These are phyloP conservation scores for Bacidia rubella DNA, from an alignment of 495 filamentous ascomycete genomes.

Conservation along the genomic window DNA sequence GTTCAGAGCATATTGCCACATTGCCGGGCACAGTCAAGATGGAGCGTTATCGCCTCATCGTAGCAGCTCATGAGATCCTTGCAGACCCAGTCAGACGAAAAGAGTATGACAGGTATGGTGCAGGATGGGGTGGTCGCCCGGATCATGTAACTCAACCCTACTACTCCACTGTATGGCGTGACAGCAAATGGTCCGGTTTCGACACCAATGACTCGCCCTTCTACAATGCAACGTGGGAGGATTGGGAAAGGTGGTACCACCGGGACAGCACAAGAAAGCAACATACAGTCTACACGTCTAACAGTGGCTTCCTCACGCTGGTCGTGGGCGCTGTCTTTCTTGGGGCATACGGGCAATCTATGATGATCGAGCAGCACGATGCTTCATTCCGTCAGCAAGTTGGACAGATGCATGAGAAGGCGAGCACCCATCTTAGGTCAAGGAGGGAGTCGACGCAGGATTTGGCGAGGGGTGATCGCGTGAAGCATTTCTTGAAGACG, in stretches of 20 bases:
- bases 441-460: constrained; percentile 37
- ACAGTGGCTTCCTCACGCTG: constrained; percentile 57
- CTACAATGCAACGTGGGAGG: constrained; percentile 91
- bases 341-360: constrained; percentile 54
- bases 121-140: constrained; percentile 56
- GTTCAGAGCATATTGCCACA: constrained; percentile 30
- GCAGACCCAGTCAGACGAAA: constrained; percentile 63
- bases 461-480: constrained; percentile 41
- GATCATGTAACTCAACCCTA: constrained; percentile 16
- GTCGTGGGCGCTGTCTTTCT: constrained; percentile 51
- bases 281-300: constrained; percentile 54
- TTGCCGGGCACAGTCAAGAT: constrained; percentile 42
- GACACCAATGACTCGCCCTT: constrained; percentile 39
- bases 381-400: constrained; percentile 44
- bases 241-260: constrained; percentile 84
- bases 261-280: constrained; percentile 33
- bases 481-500: constrained; percentile 59
- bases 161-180: constrained; percentile 24
- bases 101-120: constrained; percentile 69
- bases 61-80: constrained; percentile 81
- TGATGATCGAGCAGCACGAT: constrained; percentile 45
- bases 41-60: constrained; percentile 76
- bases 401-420: constrained; percentile 47
- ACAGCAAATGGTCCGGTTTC: constrained; percentile 16
- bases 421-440: constrained; percentile 45